A percentile compares a stretch with the other conserved stretches of the same genome.
These are phyloP conservation scores for Quillaja saponaria DNA, from an alignment of 306 rosid species.

Conservation along the genomic window DNA sequence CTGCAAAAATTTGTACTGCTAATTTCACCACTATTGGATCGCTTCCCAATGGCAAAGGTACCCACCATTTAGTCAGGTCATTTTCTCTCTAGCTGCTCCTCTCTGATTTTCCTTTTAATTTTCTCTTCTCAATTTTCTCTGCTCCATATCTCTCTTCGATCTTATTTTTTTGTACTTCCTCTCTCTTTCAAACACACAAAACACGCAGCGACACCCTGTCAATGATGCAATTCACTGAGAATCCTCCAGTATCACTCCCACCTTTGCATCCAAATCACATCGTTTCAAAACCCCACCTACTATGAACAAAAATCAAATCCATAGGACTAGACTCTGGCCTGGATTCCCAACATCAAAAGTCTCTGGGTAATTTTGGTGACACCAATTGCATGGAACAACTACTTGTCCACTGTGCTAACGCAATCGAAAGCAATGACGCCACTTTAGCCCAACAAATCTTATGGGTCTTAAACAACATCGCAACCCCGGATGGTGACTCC, in stretches of 20 bases:
- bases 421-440: constrained; percentile 78
- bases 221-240: constrained; percentile 75
- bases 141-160: neutral
- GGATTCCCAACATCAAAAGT: constrained; percentile 67
- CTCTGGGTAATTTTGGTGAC: constrained; percentile 58
- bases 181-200: neutral
- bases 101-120: constrained; percentile 22
- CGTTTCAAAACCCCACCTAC: constrained; percentile 40
- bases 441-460: constrained; percentile 86
- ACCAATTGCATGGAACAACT: constrained; percentile 90
- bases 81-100: constrained; percentile 43
- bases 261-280: constrained; percentile 47
- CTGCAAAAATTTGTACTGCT: constrained; percentile 16
- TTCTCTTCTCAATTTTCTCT: neutral
- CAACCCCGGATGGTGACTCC: constrained; percentile 82
- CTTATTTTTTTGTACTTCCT: neutral
- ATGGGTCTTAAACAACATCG: constrained; percentile 93
- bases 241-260: constrained; percentile 30
- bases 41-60: constrained; percentile 41
- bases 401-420: constrained; percentile 85
- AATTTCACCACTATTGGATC: constrained; percentile 32
- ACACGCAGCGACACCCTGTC: constrained; percentile 13
- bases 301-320: constrained; percentile 68
- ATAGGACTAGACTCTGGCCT: constrained; percentile 65
- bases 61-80: constrained; percentile 60